A percentile compares a stretch with the other conserved stretches of the same genome.
These are phyloP conservation scores for Pterulicium gracile DNA, from an alignment of 1,284 basidiomycete species.

Conservation along the genomic window DNA sequence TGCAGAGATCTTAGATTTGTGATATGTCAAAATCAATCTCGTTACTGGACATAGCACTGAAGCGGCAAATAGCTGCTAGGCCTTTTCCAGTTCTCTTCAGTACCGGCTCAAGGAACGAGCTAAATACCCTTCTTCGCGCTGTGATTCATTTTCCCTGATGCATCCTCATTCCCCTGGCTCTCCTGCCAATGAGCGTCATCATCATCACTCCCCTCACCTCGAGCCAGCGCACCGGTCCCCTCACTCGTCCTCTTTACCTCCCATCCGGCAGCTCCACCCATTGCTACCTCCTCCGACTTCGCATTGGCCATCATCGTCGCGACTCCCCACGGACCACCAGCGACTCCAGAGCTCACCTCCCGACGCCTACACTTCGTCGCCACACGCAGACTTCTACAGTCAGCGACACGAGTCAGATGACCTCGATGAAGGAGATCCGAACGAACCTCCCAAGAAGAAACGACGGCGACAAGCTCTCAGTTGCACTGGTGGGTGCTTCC, in stretches of 20 bases:
- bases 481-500: not conserved
- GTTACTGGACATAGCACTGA: too few species aligned
- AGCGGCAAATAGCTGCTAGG: too few species aligned
- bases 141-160: not conserved
- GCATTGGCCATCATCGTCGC: not conserved
- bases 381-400: not conserved
- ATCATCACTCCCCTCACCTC: not conserved
- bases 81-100: too few species aligned
- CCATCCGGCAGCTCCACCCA: not conserved
- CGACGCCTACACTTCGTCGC: not conserved
- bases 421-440: not conserved
- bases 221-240: not conserved
- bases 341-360: too few species aligned
- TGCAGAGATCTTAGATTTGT: too few species aligned
- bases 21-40: too few species aligned
- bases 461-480: not conserved
- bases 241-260: not conserved
- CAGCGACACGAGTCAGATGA: conserved; percentile 1
- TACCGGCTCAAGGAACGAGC: not conserved
- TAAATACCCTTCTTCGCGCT: not conserved
- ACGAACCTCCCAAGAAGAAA: conserved; percentile 1
- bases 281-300: not conserved
- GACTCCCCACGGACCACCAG: not conserved
- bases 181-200: conserved; percentile 1
- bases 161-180: conserved; percentile 1